These are phyloP conservation scores for Triglochin maritima DNA, from an alignment of 106 monocot species.

Conservation along the genomic window DNA sequence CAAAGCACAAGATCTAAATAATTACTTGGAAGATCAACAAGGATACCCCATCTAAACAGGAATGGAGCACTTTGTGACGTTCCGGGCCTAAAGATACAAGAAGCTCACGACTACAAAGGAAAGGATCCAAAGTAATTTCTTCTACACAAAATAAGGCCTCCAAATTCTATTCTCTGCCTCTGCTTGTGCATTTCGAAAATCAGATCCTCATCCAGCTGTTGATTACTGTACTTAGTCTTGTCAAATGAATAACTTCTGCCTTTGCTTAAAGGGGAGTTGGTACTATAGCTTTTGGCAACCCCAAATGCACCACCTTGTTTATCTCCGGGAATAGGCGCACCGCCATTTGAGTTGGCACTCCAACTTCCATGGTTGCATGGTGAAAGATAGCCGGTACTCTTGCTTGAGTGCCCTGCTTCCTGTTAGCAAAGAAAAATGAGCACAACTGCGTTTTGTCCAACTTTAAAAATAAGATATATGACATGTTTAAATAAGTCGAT, in stretches of 20 bases:
- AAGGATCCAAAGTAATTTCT: constrained; percentile 13
- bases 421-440: constrained; percentile 5
- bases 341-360: constrained; percentile 31
- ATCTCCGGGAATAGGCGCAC: constrained; percentile 8
- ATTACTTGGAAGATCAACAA: no score
- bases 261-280: background rate
- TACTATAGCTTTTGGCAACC: constrained; percentile 6
- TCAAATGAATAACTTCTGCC: constrained; percentile 26
- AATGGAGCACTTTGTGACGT: no score
- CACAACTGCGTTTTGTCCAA: background rate
- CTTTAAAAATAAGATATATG: no score
- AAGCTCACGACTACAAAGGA: background rate
- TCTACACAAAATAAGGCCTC: constrained; percentile 48
- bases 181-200: constrained; percentile 41
- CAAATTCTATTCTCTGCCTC: constrained; percentile 47
- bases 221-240: constrained; percentile 44
- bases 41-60: no score
- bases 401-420: constrained; percentile 17
- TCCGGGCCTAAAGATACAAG: no score
- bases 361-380: constrained; percentile 49
- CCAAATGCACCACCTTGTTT: constrained; percentile 4
- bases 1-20: no score
- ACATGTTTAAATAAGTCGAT: background rate
- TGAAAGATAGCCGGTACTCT: constrained; percentile 9
- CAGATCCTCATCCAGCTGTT: constrained; percentile 35